Evolutionary conservation across 306 rosid genomes (phyloP), one percentile per base, ranked within the genome.

Genomic region (Astragalus glycyphyllos): DNA sequence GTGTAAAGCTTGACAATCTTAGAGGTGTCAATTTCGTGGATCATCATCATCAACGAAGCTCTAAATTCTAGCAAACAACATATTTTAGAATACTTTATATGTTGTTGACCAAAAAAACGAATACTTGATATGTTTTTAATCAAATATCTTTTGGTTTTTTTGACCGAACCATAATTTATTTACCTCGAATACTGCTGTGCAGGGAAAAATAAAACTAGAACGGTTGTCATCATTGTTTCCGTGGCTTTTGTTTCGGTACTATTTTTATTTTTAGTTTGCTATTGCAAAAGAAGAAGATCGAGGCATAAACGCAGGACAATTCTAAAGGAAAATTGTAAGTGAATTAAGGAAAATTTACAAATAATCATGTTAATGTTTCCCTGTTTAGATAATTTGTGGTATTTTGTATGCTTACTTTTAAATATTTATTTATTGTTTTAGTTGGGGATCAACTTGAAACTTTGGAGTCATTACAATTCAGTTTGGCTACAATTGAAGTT

Each of bases 401-500:
- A 4, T 54, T 69, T 53, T 3, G 40, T 16, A 3, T 57, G 66
- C 51, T 56, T 51, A n/a, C 38, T 17, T 49, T 6, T 42, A 9
- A 17, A 55, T 9, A 29, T 54, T 16, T 0, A 1, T 32, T 35
- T 15, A 13, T 54, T n/a, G 6, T 2, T 38, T 44, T 13, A 77
- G 82, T 49, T 73, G 80, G 74, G 1, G 54, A 46, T 23, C 47
- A 46, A 7, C 74, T 68, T 32, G 11, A 59, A 23, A 46, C 64
- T 6, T 42, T 69, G 0, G 89, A 84, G 59, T 84, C 85, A 1
- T 68, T 84, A 42, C 81, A 82, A 60, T 75, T 63, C 66, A 32
- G n/a, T 13, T 71, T 86, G 59, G 64, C 46, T 12, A 79, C 72
- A 12, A 81, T 84, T 71, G 82, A 86, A 66, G 68, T 72, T 45